These are phyloP conservation scores for Globisporangium paddicum DNA, from an alignment of 352 stramenopile species.

Conservation along the genomic window DNA sequence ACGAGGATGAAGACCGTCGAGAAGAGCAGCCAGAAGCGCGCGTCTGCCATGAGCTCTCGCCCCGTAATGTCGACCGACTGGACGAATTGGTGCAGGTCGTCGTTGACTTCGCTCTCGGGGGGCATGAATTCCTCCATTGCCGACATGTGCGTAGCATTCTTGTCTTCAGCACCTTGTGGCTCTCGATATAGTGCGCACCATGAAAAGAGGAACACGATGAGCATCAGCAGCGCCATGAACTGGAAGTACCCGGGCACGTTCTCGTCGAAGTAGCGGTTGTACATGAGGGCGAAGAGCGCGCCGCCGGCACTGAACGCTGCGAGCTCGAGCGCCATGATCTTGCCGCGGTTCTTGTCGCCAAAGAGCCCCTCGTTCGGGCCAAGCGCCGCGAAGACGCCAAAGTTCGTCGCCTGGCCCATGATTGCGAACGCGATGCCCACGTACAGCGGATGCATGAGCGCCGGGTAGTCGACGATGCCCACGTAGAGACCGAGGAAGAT, in stretches of 20 bases:
- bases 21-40: constrained; percentile 68
- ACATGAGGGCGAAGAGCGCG: constrained; percentile 64
- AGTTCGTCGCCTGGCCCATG: constrained; percentile 59
- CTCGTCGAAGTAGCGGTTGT: constrained; percentile 49
- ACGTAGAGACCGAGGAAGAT: constrained; percentile 43
- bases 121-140: constrained; percentile 47
- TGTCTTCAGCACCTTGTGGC: background rate
- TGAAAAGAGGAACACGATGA: constrained; percentile 42
- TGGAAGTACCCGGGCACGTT: constrained; percentile 55
- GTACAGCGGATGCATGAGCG: constrained; percentile 35
- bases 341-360: constrained; percentile 54
- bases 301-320: constrained; percentile 64
- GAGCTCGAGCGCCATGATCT: constrained; percentile 66
- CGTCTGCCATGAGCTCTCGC: constrained; percentile 35
- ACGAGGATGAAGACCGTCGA: constrained; percentile 68
- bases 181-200: constrained; percentile 51
- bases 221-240: constrained; percentile 59
- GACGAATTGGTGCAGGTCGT: background rate
- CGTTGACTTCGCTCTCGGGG: constrained; percentile 1
- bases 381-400: constrained; percentile 67
- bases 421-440: constrained; percentile 53
- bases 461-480: constrained; percentile 26
- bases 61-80: constrained; percentile 42
- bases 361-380: constrained; percentile 73
- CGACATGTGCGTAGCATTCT: constrained; percentile 15